Evolutionary conservation across 2,329 filamentous ascomycete genomes (phyloP).

Genomic region (Aspergillus sclerotialis): DNA sequence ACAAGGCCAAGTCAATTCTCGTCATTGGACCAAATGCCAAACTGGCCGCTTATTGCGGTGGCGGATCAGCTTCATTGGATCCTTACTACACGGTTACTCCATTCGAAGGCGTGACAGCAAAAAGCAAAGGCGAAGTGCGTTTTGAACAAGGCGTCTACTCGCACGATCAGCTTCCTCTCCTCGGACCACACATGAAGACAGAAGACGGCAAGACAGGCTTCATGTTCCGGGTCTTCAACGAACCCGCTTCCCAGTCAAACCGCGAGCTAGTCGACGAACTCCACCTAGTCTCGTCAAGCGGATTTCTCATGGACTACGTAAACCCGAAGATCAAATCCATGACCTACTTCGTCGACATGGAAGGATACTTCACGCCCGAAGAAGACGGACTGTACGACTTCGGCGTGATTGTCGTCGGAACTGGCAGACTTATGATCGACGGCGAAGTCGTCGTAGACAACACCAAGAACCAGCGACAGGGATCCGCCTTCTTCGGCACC

Average conservation of each 20-base stretch:
- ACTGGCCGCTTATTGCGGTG: constrained; percentile 47
- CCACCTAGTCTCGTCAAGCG: constrained; percentile 36
- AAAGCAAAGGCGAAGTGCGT: constrained; percentile 29
- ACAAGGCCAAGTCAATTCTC: constrained; percentile 40
- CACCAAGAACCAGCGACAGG: constrained; percentile 54
- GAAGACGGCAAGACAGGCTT: constrained; percentile 51
- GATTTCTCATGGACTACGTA: constrained; percentile 48
- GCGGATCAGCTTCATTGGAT: constrained; percentile 54
- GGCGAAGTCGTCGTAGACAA: constrained; percentile 59
- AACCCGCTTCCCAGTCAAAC: constrained; percentile 43
- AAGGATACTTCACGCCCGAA: constrained; percentile 54
- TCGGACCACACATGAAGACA: constrained; percentile 48
- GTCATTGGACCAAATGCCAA: constrained; percentile 51
- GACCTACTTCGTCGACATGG: constrained; percentile 56
- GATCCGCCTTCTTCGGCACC: constrained; percentile 59
- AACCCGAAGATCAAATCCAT: constrained; percentile 47
- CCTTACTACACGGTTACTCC: constrained; percentile 41
- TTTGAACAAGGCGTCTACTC: constrained; percentile 59
- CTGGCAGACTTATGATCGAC: constrained; percentile 59
- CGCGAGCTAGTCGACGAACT: constrained; percentile 49
- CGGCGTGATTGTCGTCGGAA: constrained; percentile 59
- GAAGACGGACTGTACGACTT: constrained; percentile 58
- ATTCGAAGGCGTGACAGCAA: constrained; percentile 35
- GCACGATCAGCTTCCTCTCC: constrained; percentile 56
- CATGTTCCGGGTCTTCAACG: constrained; percentile 56